Evolutionary conservation across 2,329 filamentous ascomycete genomes (phyloP), one percentile per base, ranked within the genome.

Genomic region (Hymenotorrendiella dingleyae): DNA sequence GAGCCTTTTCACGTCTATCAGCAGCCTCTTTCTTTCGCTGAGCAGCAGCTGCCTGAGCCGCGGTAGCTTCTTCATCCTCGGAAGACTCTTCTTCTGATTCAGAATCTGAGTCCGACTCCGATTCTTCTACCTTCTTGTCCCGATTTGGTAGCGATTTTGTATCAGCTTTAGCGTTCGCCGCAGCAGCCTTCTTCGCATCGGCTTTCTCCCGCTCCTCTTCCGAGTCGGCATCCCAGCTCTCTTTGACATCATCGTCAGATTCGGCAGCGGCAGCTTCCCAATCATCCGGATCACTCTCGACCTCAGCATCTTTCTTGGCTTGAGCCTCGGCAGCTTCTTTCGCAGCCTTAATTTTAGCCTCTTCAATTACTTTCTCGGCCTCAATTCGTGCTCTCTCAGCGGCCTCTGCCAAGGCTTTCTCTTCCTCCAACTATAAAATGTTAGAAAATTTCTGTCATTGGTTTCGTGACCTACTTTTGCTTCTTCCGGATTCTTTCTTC

Each of bases 221-320:
- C 3, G 56, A 82, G 42, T 88, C 84, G 24, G 86, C 89, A 62
- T 97, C 91, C 91, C 91, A 97, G 70, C 84, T 91, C 53, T 96
- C 91, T 67, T 96, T 96, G 58, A 94, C 75, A 47, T 84, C 82
- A 12, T 84, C 82, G 20, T 86, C 78, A 9, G 77, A 78, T 36
- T 86, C 85, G 20, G 82, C 85, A 22, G 85, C 88, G 37, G 86
- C 82, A 22, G 82, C 80, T 64, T 96, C 88, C 90, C 90, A 95
- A 64, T 95, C 89, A 12, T 86, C 82, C 20, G 84, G 64, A 14
- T 80, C 80, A 36, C 78, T 82, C 38, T 72, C 69, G 12, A 71
- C 74, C 38, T 76, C 72, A 57, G 79, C 74, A 22, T 67, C 67
- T 14, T 73, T 73, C 42, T 71, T 71, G 29, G 70, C 71, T 23